These are phyloP conservation scores for Luffa acutangula DNA, from an alignment of 306 rosid genomes.

Conservation along the genomic window DNA sequence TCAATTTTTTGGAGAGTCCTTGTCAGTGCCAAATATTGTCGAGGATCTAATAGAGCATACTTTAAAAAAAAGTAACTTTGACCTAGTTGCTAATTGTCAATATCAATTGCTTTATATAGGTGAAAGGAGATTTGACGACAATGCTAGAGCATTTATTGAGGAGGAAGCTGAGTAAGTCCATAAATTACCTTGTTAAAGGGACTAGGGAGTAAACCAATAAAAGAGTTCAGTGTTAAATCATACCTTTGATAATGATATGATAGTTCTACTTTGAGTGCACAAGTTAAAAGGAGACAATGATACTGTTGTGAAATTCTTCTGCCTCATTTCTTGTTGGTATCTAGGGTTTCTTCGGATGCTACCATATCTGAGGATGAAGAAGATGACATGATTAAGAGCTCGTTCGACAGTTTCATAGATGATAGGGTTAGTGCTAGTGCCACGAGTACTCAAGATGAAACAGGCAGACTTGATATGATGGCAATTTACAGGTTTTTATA, in stretches of 20 bases:
- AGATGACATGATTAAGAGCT: slow-evolving; percentile 37
- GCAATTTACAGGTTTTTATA: slow-evolving; percentile 64
- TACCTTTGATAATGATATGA: not conserved
- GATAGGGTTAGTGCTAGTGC: slow-evolving; percentile 54
- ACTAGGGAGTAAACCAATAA: not conserved
- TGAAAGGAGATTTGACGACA: slow-evolving; percentile 31
- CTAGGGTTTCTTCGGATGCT: slow-evolving; percentile 62
- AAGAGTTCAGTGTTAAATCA: not conserved
- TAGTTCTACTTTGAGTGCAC: not conserved
- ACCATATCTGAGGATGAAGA: slow-evolving; percentile 62
- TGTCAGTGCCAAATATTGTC: not conserved
- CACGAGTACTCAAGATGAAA: slow-evolving; percentile 43
- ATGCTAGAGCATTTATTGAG: slow-evolving; percentile 55
- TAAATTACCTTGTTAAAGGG: not conserved
- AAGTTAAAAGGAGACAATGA: not conserved
- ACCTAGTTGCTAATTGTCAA: not conserved
- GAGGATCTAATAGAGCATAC: not conserved
- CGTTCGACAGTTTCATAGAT: slow-evolving; percentile 84
- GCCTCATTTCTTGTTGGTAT: slow-evolving; percentile 3
- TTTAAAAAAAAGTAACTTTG: not conserved
- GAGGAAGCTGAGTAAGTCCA: slow-evolving; percentile 94
- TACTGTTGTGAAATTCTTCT: not conserved
- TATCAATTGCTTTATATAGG: slow-evolving; percentile 38
- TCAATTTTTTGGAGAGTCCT: not conserved
- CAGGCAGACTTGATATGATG: slow-evolving; percentile 68